Evolutionary conservation across 352 stramenopile species (phyloP), one percentile per base, ranked within the genome.

Genomic region (Phytophthora niederhauseri): DNA sequence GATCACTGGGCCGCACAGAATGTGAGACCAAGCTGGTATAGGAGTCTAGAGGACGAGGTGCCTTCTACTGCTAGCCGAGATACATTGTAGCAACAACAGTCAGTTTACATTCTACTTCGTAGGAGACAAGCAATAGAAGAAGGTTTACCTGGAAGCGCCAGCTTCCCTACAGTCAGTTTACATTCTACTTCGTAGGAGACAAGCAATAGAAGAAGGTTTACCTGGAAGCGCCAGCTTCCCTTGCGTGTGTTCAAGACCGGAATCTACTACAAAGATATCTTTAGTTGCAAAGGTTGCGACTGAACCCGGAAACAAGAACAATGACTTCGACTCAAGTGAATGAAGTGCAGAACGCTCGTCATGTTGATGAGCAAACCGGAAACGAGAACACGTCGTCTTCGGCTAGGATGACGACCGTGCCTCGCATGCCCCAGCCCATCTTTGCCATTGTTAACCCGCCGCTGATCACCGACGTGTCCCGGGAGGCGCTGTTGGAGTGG

Each of bases 211-310:
- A n/a, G n/a, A n/a, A n/a, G n/a, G n/a, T n/a, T n/a, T n/a, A n/a
- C n/a, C n/a, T n/a, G n/a, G n/a, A n/a, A n/a, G n/a, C n/a, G n/a
- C n/a, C n/a, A n/a, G n/a, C n/a, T n/a, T n/a, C n/a, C n/a, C n/a
- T n/a, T n/a, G n/a, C n/a, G n/a, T 45, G 36, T 45, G 11, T 45
- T 46, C 38, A 46, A 19, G 17, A 46, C 38, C 38, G 38, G 38
- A 46, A 46, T 14, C 17, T 14, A 19, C 38, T 46, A 46, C 38
- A 20, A 69, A 67, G 41, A 61, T 61, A 49, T 67, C 38, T 67
- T 56, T 60, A 67, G 51, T 67, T 60, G 60, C 50, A 46, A 68
- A 61, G n/a, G 61, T 68, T 54, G 61, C 55, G 55, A 68, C 52
- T 57, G 61, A 57, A 57, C 24, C 51, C 51, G 14, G 55, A 61